Base-by-base conservation (phyloP, 257 asterid genomes). In the Lycium barbarum region DNA sequence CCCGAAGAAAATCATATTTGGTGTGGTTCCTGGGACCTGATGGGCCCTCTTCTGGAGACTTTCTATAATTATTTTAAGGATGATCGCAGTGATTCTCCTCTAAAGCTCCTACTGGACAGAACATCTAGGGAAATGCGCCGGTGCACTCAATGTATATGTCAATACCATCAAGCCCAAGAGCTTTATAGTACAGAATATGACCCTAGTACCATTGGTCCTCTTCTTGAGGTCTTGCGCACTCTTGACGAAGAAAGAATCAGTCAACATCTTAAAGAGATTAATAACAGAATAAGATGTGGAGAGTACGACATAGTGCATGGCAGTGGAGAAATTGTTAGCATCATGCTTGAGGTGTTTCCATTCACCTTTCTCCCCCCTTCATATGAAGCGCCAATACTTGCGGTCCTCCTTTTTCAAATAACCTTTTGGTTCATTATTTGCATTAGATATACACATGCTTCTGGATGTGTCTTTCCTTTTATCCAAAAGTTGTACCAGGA, bases 31-130 rank as follows among this genome's bases (percentile, higher is more conserved):
- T 94, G 96, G 97, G 97, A 93, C 81, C 84, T 96, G 53, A 96
- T 96, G 98, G 98, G 98, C 47, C 99, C 99, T 81, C 92, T 96
- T 66, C 91, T 96, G 59, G 99, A 96, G 91, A 94, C 99, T 74
- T 95, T 93, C 85, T 95, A 89, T 89, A 95, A 91, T 92, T 95
- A 93, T 88, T 93, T 88, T 62, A 92, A 93, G 86, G 97, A 94
- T 65, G 93, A 92, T 38, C 80, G 88, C 66, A 45, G 0, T 49
- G 97, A 88, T 91, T 96, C 98, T 78, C 98, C 99, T 86, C 95
- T 96, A 66, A 93, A 94, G 93, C 86, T 90, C 84, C 81, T 96
- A 51, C 92, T 95, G 97, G 85, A 81, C 47, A 90, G 99, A 87
- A 87, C 93, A 82, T 90, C 97, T 13, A 51, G 67, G 47, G 99